Evolutionary conservation across 805 yeast genomes (phyloP).

Genomic region (Candida nemodendra): DNA sequence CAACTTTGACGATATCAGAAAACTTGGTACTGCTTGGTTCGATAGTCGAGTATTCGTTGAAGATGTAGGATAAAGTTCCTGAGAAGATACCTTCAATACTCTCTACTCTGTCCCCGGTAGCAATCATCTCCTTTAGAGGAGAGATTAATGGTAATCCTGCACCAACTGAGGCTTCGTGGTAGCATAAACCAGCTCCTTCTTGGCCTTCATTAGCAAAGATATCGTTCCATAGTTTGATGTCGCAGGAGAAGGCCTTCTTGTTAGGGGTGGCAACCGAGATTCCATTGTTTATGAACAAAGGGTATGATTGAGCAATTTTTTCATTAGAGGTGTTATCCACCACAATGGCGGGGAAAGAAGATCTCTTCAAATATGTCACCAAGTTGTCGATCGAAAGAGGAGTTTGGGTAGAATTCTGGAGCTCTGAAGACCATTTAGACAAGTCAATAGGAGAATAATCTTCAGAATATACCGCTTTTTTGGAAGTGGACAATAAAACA

Average conservation of each 20-base stretch:
- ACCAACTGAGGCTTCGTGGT: constrained; percentile 98
- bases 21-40: constrained; percentile 64
- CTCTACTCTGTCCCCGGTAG: constrained; percentile 90
- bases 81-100: constrained; percentile 95
- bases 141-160: constrained; percentile 96
- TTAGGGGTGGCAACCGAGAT: constrained; percentile 97
- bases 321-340: constrained; percentile 94
- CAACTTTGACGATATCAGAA: constrained; percentile 85
- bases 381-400: constrained; percentile 58
- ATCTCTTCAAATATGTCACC: constrained; percentile 57
- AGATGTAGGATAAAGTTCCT: constrained; percentile 92
- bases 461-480: constrained; percentile 62
- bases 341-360: constrained; percentile 74
- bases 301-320: constrained; percentile 72
- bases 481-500: constrained; percentile 74
- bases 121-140: constrained; percentile 81
- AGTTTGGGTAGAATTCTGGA: constrained; percentile 45
- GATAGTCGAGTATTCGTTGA: constrained; percentile 84
- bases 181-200: constrained; percentile 70
- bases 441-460: constrained; percentile 74
- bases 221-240: constrained; percentile 69
- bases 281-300: constrained; percentile 69
- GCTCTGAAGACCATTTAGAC: constrained; percentile 51
- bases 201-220: constrained; percentile 57
- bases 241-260: constrained; percentile 93